phyloP scores from a whole-genome alignment of 768 basidiomycete genomes.

The Collybia sp. region DNA sequence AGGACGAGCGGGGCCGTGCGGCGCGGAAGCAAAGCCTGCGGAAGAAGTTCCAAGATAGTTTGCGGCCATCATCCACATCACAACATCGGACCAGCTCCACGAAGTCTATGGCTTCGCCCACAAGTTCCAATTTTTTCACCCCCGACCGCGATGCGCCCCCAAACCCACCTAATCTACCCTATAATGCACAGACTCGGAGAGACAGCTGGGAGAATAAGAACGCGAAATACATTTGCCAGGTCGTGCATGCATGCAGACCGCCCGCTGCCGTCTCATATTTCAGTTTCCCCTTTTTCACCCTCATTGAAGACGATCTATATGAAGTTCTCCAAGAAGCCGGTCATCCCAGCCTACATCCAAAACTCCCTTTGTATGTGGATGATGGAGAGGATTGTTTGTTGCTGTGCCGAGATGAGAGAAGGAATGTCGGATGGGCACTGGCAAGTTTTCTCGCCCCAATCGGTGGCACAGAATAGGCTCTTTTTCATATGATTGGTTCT shows the following conservation, averaged over 20 bases:
- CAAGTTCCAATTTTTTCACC: conserved; percentile 2
- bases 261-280: conserved; percentile 63
- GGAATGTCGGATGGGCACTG: conserved; percentile 72
- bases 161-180: neutral
- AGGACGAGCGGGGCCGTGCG: conserved; percentile 20
- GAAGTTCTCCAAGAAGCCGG: conserved; percentile 74
- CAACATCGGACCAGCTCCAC: conserved; percentile 1
- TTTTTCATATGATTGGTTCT: too few relatives aligned
- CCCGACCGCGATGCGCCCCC: conserved; percentile 7
- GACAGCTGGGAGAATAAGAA: conserved; percentile 43
- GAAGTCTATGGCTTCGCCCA: neutral
- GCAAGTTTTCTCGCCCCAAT: conserved; percentile 76
- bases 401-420: conserved; percentile 53
- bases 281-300: conserved; percentile 71
- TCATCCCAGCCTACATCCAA: conserved; percentile 69
- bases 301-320: conserved; percentile 57
- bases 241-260: conserved; percentile 65
- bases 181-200: conserved; percentile 21
- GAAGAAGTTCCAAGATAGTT: conserved; percentile 19
- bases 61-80: conserved; percentile 12
- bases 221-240: conserved; percentile 62
- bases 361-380: conserved; percentile 75
- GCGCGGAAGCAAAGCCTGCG: conserved; percentile 21
- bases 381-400: conserved; percentile 75
- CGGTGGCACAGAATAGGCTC: conserved; percentile 12